Evolutionary conservation across 1,284 basidiomycete genomes (phyloP).

Genomic region (Bondarzewia mesenterica): DNA sequence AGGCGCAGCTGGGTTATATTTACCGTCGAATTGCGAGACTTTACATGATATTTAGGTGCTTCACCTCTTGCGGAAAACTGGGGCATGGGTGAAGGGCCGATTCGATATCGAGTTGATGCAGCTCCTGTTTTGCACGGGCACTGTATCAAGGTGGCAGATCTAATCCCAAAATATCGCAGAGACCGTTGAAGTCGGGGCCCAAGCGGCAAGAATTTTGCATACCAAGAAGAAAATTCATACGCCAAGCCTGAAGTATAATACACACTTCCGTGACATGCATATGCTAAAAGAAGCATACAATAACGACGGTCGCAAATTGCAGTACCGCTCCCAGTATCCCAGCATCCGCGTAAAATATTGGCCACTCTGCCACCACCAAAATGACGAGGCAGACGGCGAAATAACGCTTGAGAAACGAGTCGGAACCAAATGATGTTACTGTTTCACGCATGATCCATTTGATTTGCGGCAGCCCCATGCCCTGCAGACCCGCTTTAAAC

Average conservation of each 20-base stretch:
- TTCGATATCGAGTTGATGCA: too few relatives aligned
- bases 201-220: too few relatives aligned
- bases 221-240: too few relatives aligned
- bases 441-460: not conserved
- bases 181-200: too few relatives aligned
- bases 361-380: not conserved
- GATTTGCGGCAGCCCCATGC: not conserved
- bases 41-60: too few relatives aligned
- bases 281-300: not conserved
- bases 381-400: not conserved
- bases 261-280: not conserved
- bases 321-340: not conserved
- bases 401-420: not conserved
- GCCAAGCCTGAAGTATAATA: not conserved
- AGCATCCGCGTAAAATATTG: not conserved
- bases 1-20: too few relatives aligned
- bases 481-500: not conserved
- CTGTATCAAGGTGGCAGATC: too few relatives aligned
- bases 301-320: not conserved
- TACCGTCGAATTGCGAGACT: too few relatives aligned
- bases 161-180: too few relatives aligned
- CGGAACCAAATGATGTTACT: not conserved
- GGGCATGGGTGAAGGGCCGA: too few relatives aligned
- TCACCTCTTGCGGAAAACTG: too few relatives aligned
- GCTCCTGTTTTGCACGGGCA: too few relatives aligned